Evolutionary conservation across 2,329 filamentous ascomycete genomes (phyloP), one percentile per base, ranked within the genome.

Genomic region (Microcyclosporella mali): DNA sequence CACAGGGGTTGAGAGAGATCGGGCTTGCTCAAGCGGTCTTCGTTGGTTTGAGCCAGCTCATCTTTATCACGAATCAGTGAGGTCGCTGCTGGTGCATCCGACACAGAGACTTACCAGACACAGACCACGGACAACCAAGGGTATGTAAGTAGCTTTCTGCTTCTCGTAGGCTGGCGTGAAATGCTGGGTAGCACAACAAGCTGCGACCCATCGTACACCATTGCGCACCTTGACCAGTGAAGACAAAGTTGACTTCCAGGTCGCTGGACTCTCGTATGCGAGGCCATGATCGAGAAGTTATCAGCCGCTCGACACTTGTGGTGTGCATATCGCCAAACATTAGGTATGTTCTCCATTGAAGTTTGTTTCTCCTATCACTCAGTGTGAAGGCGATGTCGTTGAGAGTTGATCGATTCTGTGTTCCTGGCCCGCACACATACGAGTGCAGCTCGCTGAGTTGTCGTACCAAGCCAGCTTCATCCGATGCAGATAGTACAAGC

Each of bases 1-100:
- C 29, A 37, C 3, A 39, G 9, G 1, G 47, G 43, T 31, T 45
- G 43, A 11, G 33, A n/a, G 4, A 36, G 14, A 2, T 16, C 37
- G 1, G 33, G 17, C 3, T 44, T 30, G n/a, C 41, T 25, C 3
- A 51, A 14, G 7, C 50, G 48, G 3, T 56, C 42, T 2, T 3
- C 73, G 50, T 0, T 63, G 6, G 4, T 10, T 12, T 38, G 9
- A 1, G 12, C 11, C 7, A 46, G 33, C 28, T 46, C 43, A 6
- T 52, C 46, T 7, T 51, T 25, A n/a, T n/a, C n/a, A n/a, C n/a
- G n/a, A n/a, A n/a, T n/a, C n/a, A n/a, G n/a, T n/a, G n/a, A n/a
- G n/a, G n/a, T n/a, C n/a, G n/a, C n/a, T n/a, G n/a, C n/a, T n/a
- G n/a, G n/a, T n/a, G n/a, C n/a, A n/a, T n/a, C n/a, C n/a, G n/a